phyloP scores from a whole-genome alignment of 768 basidiomycete genomes.

The Floccularia luteovirens region DNA sequence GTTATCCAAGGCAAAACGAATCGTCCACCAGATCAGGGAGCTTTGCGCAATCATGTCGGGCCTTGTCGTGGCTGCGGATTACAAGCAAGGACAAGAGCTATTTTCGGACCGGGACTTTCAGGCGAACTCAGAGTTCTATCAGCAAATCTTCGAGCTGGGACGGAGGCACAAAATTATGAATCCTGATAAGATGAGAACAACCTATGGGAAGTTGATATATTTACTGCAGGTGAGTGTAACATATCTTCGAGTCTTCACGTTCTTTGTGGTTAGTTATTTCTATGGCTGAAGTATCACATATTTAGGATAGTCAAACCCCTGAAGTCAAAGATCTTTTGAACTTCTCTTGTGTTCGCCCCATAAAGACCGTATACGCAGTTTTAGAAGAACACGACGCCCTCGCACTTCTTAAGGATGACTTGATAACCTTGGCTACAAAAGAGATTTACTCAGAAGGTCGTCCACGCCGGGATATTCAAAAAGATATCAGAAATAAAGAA shows the following conservation, averaged over 20 bases:
- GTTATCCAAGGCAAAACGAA: slow-evolving; percentile 78
- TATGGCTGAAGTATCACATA: slow-evolving; percentile 2
- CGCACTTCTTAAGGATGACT: slow-evolving; percentile 69
- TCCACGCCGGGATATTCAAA: slow-evolving; percentile 70
- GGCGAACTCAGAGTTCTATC: slow-evolving; percentile 74
- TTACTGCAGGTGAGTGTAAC: slow-evolving; percentile 69
- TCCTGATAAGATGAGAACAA: slow-evolving; percentile 86
- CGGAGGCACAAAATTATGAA: slow-evolving; percentile 89
- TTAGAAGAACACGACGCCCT: slow-evolving; percentile 59
- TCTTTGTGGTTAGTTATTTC: neutral
- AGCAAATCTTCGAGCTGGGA: slow-evolving; percentile 74
- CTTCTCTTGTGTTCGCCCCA: slow-evolving; percentile 74
- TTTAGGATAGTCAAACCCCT: slow-evolving; percentile 75
- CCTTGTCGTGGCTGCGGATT: slow-evolving; percentile 74
- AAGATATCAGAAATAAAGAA: slow-evolving; percentile 79
- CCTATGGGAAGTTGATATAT: slow-evolving; percentile 83
- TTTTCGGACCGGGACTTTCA: slow-evolving; percentile 79
- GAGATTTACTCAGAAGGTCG: slow-evolving; percentile 75
- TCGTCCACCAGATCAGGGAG: slow-evolving; percentile 81
- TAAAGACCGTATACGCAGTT: slow-evolving; percentile 65
- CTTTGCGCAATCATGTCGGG: slow-evolving; percentile 86
- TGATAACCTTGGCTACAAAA: slow-evolving; percentile 69
- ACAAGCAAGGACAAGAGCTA: slow-evolving; percentile 83
- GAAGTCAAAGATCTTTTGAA: slow-evolving; percentile 75
- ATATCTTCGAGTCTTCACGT: too few relatives aligned